A percentile compares a stretch with the other conserved stretches of the same genome.
Conservation (phyloP, 306 rosid species). For the Ochetophila trinervis region DNA sequence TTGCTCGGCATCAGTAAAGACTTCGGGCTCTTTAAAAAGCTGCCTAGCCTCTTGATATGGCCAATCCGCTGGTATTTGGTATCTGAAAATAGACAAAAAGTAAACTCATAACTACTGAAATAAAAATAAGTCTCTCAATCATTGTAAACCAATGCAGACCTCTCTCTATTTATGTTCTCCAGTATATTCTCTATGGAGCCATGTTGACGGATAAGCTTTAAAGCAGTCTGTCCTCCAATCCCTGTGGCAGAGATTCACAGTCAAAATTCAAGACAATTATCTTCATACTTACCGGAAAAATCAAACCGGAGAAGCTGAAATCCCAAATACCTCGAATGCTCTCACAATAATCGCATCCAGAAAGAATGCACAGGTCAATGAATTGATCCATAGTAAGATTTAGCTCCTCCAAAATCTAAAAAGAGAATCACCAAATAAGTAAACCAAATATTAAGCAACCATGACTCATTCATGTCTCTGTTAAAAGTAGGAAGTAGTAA, state of each 20-base stretch:
- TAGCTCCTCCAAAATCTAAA: constrained; percentile 87
- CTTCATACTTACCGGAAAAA: neutral
- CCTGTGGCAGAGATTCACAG: constrained; percentile 49
- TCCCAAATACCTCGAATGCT: constrained; percentile 74
- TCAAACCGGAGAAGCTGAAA: constrained; percentile 3
- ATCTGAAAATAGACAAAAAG: constrained; percentile 44
- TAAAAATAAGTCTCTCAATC: neutral
- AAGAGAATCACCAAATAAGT: constrained; percentile 23
- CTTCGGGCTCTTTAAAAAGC: constrained; percentile 84
- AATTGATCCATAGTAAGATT: constrained; percentile 86
- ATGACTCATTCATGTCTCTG: neutral
- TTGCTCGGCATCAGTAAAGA: constrained; percentile 58
- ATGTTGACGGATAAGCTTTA: constrained; percentile 92
- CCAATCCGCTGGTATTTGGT: constrained; percentile 87
- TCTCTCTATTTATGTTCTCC: constrained; percentile 83
- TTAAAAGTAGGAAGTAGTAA: constrained; percentile 6
- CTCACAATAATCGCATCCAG: constrained; percentile 94
- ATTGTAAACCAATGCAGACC: constrained; percentile 41
- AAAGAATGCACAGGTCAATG: constrained; percentile 93
- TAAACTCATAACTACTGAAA: neutral
- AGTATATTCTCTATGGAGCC: constrained; percentile 83
- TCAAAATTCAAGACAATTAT: neutral
- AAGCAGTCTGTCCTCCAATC: constrained; percentile 90
- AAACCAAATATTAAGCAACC: constrained; percentile 15
- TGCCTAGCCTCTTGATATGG: constrained; percentile 84